Conservation (phyloP, 2,329 filamentous ascomycete genomes). For the Talaromyces amestolkiae region DNA sequence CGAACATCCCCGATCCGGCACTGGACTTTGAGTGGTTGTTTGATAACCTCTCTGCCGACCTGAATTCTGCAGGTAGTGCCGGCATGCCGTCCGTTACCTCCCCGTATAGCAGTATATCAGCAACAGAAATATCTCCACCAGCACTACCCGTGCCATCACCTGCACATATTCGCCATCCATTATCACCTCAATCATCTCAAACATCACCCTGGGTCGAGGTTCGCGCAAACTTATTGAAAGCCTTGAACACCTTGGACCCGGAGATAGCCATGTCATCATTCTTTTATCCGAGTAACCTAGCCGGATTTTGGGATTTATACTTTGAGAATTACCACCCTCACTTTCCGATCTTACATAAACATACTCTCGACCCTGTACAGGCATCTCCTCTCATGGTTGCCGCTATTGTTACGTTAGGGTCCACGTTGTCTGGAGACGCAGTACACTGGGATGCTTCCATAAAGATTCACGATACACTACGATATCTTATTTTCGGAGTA, state of each 20-base stretch:
- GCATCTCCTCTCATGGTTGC: constrained; percentile 26
- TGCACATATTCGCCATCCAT: constrained; percentile 20
- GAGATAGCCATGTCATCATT: constrained; percentile 25
- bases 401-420: constrained; percentile 29
- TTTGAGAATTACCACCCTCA: constrained; percentile 30
- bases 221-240: constrained; percentile 22
- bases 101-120: constrained; percentile 17
- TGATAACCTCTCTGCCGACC: constrained; percentile 23
- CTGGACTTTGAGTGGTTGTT: constrained; percentile 29
- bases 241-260: constrained; percentile 22
- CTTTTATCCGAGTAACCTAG: constrained; percentile 26
- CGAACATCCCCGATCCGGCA: constrained; percentile 22
- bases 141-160: constrained; percentile 19
- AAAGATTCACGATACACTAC: constrained; percentile 27
- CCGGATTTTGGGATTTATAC: constrained; percentile 26
- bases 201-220: constrained; percentile 24
- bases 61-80: constrained; percentile 16
- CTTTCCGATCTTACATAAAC: constrained; percentile 29
- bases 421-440: constrained; percentile 25
- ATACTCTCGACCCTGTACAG: constrained; percentile 23
- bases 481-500: constrained; percentile 28
- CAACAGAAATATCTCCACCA: constrained; percentile 20
- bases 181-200: constrained; percentile 15
- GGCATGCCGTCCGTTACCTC: constrained; percentile 17
- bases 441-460: constrained; percentile 23